Evolutionary conservation across 331 rosid species (phyloP).

Genomic region (Prunus yedoensis): DNA sequence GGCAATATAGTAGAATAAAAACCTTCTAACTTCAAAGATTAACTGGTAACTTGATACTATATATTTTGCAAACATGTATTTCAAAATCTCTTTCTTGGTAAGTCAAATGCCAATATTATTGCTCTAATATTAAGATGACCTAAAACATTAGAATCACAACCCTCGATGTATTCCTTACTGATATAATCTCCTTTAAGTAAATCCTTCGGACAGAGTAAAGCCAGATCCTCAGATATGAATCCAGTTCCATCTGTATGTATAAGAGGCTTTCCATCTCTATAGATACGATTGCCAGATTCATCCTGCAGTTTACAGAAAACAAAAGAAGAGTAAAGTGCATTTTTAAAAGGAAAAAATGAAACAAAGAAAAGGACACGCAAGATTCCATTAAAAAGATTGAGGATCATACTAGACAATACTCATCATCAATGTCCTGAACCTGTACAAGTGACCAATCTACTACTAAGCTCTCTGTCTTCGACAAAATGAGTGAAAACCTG

Average conservation of each 20-base stretch:
- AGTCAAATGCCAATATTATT: neutral
- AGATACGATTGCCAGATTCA: slow-evolving; percentile 32
- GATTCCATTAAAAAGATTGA: neutral
- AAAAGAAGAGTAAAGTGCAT: neutral
- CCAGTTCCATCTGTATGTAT: slow-evolving; percentile 88
- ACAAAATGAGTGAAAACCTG: slow-evolving; percentile 81
- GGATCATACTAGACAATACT: slow-evolving; percentile 49
- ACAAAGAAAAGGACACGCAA: neutral
- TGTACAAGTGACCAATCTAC: slow-evolving; percentile 50
- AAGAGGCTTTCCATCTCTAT: slow-evolving; percentile 38
- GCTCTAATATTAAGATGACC: no score
- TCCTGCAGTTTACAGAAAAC: slow-evolving; percentile 38
- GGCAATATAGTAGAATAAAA: neutral
- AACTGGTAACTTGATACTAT: no score
- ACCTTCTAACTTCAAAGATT: no score
- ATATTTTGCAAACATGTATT: no score
- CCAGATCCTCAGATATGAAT: slow-evolving; percentile 77
- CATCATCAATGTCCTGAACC: slow-evolving; percentile 46
- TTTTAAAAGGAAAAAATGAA: neutral
- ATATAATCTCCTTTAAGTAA: slow-evolving; percentile 31
- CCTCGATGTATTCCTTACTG: slow-evolving; percentile 27
- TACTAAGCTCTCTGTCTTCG: slow-evolving; percentile 55
- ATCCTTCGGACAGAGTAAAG: slow-evolving; percentile 49
- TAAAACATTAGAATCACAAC: slow-evolving; percentile 2
- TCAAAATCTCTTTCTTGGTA: neutral